Conservation (phyloP, 257 asterid genomes). For the Fraxinus pennsylvanica region DNA sequence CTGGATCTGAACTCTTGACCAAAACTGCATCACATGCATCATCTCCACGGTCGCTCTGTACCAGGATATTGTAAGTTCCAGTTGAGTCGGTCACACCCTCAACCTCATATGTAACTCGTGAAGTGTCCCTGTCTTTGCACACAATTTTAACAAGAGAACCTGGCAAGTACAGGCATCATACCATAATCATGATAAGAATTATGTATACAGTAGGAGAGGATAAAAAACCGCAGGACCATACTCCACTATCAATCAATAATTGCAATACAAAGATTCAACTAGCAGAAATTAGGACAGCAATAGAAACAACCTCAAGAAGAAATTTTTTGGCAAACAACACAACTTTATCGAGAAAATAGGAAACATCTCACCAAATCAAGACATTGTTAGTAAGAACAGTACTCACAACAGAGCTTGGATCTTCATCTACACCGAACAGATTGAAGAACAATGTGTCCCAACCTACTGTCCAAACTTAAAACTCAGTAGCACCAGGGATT, state of each 20-base stretch:
- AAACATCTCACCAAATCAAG: no score
- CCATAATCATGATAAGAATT: background rate
- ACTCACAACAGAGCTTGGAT: no score
- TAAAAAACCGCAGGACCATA: no score
- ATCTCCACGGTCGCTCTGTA: conserved; percentile 39
- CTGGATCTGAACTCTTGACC: conserved; percentile 43
- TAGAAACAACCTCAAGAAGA: no score
- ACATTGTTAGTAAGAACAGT: no score
- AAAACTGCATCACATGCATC: conserved; percentile 41
- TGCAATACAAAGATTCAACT: no score
- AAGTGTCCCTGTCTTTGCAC: conserved; percentile 38
- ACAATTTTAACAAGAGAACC: conserved; percentile 42
- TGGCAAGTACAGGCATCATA: conserved; percentile 20
- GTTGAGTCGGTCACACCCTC: conserved; percentile 32
- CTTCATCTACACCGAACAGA: background rate
- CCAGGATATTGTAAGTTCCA: conserved; percentile 34
- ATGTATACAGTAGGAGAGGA: background rate
- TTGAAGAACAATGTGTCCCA: background rate
- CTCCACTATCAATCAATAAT: no score
- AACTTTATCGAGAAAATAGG: no score
- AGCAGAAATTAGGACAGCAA: no score
- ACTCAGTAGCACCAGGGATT: background rate
- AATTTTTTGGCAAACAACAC: no score
- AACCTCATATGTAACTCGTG: conserved; percentile 23
- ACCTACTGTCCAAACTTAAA: background rate